Percentiles rank a stretch among this genome's conserved stretches.
phyloP scores from a whole-genome alignment of 805 yeast genomes.

The Kregervanrija fluxuum region DNA sequence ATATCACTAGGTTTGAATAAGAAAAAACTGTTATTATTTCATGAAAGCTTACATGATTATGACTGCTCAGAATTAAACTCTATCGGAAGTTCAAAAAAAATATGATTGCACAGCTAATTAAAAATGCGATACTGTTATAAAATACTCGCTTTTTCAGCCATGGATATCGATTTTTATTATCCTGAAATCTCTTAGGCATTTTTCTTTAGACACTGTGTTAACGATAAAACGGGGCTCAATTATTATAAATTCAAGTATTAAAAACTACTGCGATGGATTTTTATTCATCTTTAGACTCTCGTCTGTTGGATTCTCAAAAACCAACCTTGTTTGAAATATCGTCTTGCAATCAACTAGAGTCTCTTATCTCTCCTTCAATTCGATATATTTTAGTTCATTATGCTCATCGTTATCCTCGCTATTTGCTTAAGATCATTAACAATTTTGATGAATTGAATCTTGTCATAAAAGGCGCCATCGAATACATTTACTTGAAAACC shows the following conservation, averaged over 20 bases:
- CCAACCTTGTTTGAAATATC: constrained; percentile 89
- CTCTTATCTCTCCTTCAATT: constrained; percentile 72
- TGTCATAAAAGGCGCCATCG: constrained; percentile 53
- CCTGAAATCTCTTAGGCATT: too few relatives aligned
- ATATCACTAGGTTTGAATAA: too few relatives aligned
- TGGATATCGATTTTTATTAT: too few relatives aligned
- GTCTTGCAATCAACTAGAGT: constrained; percentile 73
- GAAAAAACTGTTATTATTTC: too few relatives aligned
- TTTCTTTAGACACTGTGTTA: too few relatives aligned
- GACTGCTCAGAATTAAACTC: too few relatives aligned
- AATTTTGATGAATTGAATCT: constrained; percentile 73
- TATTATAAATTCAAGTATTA: background rate
- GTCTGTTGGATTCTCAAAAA: constrained; percentile 61
- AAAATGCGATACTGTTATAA: too few relatives aligned
- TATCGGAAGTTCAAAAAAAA: too few relatives aligned
- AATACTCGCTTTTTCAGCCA: too few relatives aligned
- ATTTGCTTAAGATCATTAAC: constrained; percentile 53
- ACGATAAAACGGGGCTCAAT: background rate
- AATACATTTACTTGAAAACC: constrained; percentile 56
- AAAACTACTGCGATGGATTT: constrained; percentile 50
- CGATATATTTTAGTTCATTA: constrained; percentile 75
- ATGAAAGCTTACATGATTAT: too few relatives aligned
- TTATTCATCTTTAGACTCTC: constrained; percentile 71
- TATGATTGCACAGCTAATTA: too few relatives aligned
- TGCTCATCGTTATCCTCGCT: constrained; percentile 70